A percentile compares a stretch with the other conserved stretches of the same genome.
phyloP scores from a whole-genome alignment of 306 rosid species.

The Prunus davidiana region DNA sequence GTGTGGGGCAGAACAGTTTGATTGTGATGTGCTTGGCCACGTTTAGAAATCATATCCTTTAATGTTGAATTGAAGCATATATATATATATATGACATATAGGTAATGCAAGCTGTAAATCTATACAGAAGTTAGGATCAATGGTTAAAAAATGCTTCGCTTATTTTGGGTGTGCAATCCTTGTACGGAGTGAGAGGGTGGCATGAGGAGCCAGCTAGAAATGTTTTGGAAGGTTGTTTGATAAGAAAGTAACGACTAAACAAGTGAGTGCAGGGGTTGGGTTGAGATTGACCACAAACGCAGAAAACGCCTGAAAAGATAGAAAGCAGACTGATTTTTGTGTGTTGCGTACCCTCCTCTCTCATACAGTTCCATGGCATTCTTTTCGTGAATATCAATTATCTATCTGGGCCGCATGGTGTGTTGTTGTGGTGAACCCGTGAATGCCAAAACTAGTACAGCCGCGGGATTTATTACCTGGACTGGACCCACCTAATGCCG shows the following conservation, averaged over 20 bases:
- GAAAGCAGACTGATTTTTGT: not conserved
- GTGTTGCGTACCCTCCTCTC: not conserved
- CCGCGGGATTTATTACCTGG: not conserved
- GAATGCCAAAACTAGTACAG: not conserved
- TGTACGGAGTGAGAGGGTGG: slow-evolving; percentile 1
- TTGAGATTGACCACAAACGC: not conserved
- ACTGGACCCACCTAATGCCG: not conserved
- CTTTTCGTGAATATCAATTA: not conserved
- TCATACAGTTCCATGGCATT: slow-evolving; percentile 7
- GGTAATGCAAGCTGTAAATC: too few relatives aligned
- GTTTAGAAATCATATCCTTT: too few relatives aligned
- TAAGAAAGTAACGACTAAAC: not conserved
- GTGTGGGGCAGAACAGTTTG: not conserved
- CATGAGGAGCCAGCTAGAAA: not conserved
- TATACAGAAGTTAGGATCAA: too few relatives aligned
- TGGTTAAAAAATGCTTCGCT: not conserved
- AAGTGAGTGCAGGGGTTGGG: not conserved
- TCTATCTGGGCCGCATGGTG: not conserved
- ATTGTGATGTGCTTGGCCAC: too few relatives aligned
- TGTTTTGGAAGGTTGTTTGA: slow-evolving; percentile 10
- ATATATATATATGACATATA: too few relatives aligned
- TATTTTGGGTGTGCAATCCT: not conserved
- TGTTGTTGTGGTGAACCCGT: not conserved
- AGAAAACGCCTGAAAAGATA: slow-evolving; percentile 4
- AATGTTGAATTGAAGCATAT: too few relatives aligned